Percentiles rank a stretch among this genome's conserved stretches.
phyloP scores from a whole-genome alignment of 1,284 basidiomycete species.

The Ustanciosporium gigantosporum region DNA sequence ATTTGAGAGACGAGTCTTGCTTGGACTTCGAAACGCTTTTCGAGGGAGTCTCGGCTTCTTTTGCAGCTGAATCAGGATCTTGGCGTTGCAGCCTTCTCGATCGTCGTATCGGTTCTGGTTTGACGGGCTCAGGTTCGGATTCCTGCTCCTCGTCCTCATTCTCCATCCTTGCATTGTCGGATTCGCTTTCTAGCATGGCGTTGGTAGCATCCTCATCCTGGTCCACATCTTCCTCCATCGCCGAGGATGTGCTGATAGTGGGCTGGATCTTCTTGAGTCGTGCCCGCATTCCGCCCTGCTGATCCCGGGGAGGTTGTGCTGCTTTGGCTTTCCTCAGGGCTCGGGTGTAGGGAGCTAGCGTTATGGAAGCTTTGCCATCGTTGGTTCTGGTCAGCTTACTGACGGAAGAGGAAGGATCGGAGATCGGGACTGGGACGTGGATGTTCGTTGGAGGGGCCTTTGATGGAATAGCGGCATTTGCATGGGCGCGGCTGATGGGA shows the following conservation, averaged over 20 bases:
- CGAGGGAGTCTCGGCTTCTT: conserved; percentile 7
- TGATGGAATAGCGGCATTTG: conserved; percentile 14
- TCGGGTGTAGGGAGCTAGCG: conserved; percentile 50
- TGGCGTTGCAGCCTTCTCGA: conserved; percentile 21
- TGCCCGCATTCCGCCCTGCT: conserved; percentile 32
- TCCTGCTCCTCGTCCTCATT: conserved; percentile 14
- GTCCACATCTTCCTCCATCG: conserved; percentile 5
- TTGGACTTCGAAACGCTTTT: conserved; percentile 2
- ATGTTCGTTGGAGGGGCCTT: conserved; percentile 14
- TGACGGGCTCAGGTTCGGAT: conserved; percentile 6
- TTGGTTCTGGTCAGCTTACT: conserved; percentile 1
- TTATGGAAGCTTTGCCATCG: conserved; percentile 8
- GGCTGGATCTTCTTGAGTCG: conserved; percentile 16
- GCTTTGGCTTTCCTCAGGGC: conserved; percentile 34
- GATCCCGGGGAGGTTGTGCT: conserved; percentile 6
- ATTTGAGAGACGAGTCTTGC: conserved; percentile 26
- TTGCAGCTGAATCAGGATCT: conserved; percentile 3
- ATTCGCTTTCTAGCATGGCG: not conserved
- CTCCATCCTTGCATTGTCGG: not conserved
- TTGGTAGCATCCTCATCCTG: conserved; percentile 8
- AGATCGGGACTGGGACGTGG: conserved; percentile 36
- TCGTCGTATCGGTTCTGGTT: conserved; percentile 22
- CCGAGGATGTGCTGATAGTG: not conserved
- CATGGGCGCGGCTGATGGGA: conserved; percentile 11
- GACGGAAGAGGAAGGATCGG: conserved; percentile 11